phyloP scores from a whole-genome alignment of 225 moss, liverwort and hornwort species.

The Pseudoscleropodium purum region DNA sequence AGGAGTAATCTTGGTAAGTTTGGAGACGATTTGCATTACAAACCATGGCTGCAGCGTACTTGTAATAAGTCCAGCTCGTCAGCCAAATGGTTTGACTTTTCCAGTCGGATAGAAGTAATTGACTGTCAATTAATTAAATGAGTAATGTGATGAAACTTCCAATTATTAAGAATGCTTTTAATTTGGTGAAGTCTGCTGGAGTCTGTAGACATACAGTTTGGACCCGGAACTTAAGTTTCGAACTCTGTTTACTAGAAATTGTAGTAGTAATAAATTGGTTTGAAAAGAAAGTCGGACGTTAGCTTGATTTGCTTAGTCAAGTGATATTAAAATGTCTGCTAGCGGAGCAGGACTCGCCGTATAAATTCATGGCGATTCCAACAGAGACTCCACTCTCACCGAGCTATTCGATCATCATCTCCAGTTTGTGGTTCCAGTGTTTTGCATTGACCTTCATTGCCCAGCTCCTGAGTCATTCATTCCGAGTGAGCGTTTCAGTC shows the following conservation, averaged over 20 bases:
- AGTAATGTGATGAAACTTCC: background rate
- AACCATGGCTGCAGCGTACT: too few relatives aligned
- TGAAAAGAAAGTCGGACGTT: background rate
- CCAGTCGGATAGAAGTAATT: background rate
- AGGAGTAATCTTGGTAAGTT: background rate
- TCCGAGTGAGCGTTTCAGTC: background rate
- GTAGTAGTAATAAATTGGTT: background rate
- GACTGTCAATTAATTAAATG: background rate
- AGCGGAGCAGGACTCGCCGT: too few relatives aligned
- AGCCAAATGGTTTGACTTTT: background rate
- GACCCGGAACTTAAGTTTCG: background rate
- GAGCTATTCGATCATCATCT: background rate
- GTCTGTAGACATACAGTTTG: background rate
- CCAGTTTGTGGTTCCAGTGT: background rate
- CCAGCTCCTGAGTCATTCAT: background rate
- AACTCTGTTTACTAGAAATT: background rate
- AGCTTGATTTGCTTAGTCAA: background rate
- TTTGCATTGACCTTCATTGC: background rate
- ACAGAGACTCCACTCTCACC: background rate
- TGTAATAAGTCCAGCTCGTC: background rate
- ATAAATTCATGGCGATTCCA: background rate
- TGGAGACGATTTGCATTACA: background rate
- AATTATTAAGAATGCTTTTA: background rate
- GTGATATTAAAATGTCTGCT: background rate
- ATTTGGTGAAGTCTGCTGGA: background rate